Percentiles rank a stretch among this genome's conserved stretches.
Evolutionary conservation across 495 filamentous ascomycete species (phyloP).

Genomic region (Apiosordaria backusii): DNA sequence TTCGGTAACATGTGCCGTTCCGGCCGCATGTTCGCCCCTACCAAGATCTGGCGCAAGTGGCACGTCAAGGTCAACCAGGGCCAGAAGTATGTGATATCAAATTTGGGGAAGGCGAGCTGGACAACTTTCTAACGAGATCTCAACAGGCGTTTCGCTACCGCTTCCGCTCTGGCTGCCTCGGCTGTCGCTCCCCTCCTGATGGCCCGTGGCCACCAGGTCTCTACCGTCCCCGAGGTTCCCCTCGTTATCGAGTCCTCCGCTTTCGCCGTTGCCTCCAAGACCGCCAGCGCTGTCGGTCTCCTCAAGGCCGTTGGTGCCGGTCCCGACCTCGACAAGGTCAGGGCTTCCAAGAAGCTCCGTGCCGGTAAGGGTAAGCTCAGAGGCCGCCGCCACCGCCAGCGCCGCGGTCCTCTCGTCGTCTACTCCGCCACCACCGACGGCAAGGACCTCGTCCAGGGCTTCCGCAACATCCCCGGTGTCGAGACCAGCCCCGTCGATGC

Average conservation of each 20-base stretch:
- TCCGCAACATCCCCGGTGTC: constrained; percentile 98
- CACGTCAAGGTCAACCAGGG: constrained; percentile 99
- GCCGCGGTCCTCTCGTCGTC: constrained; percentile 93
- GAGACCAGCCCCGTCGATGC: constrained; percentile 93
- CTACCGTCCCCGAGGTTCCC: constrained; percentile 89
- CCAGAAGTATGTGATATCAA: constrained; percentile 67
- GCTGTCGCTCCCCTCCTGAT: constrained; percentile 89
- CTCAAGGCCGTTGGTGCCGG: constrained; percentile 87
- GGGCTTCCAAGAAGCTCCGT: constrained; percentile 86
- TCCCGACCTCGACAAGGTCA: constrained; percentile 88
- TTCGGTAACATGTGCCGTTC: constrained; percentile 99
- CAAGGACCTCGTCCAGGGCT: constrained; percentile 83
- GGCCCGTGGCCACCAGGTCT: constrained; percentile 94
- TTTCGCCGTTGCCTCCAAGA: constrained; percentile 82
- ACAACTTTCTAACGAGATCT: constrained; percentile 11
- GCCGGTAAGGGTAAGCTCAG: constrained; percentile 98
- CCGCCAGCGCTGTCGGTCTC: constrained; percentile 78
- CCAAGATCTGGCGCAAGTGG: constrained; percentile 99
- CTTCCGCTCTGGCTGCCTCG: constrained; percentile 94
- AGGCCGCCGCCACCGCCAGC: constrained; percentile 90
- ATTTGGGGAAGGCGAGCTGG: not conserved
- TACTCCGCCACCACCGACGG: constrained; percentile 92
- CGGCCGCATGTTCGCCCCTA: constrained; percentile 99
- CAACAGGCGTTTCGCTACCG: constrained; percentile 87
- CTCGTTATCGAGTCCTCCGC: constrained; percentile 88